These are phyloP conservation scores for Salix arbutifolia DNA, from an alignment of 345 rosid species.

Conservation along the genomic window DNA sequence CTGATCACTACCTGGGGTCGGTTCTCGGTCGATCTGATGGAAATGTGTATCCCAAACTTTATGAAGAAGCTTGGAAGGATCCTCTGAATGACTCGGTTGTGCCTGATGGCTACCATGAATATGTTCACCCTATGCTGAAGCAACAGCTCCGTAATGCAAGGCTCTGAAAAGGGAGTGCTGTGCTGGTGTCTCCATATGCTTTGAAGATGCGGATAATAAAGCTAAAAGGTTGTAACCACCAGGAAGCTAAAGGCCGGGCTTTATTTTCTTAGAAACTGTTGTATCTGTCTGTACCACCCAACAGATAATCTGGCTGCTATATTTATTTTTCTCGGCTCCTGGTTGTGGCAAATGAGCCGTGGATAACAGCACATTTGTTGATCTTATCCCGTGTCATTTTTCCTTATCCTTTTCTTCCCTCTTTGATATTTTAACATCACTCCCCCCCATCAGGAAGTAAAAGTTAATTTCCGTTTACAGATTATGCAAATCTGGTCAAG, in stretches of 20 bases:
- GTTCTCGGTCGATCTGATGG: constrained; percentile 87
- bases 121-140: constrained; percentile 71
- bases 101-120: constrained; percentile 91
- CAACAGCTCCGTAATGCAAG: constrained; percentile 85
- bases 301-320: not conserved
- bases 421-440: not conserved
- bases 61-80: constrained; percentile 93
- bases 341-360: not conserved
- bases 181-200: not conserved
- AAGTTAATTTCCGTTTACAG: too few species aligned
- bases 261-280: not conserved
- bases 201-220: not conserved
- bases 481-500: too few species aligned
- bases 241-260: not conserved
- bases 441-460: too few species aligned
- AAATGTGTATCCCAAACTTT: constrained; percentile 77
- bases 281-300: not conserved
- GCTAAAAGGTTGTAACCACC: not conserved
- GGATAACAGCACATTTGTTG: too few species aligned
- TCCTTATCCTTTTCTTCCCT: not conserved
- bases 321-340: not conserved
- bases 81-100: constrained; percentile 90
- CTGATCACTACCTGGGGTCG: constrained; percentile 80
- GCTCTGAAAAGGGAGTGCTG: constrained; percentile 35
- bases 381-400: not conserved